Percentiles rank a stretch among this genome's conserved stretches.
These are phyloP conservation scores for Fistulina hepatica DNA, from an alignment of 1,284 basidiomycete species.

Conservation along the genomic window DNA sequence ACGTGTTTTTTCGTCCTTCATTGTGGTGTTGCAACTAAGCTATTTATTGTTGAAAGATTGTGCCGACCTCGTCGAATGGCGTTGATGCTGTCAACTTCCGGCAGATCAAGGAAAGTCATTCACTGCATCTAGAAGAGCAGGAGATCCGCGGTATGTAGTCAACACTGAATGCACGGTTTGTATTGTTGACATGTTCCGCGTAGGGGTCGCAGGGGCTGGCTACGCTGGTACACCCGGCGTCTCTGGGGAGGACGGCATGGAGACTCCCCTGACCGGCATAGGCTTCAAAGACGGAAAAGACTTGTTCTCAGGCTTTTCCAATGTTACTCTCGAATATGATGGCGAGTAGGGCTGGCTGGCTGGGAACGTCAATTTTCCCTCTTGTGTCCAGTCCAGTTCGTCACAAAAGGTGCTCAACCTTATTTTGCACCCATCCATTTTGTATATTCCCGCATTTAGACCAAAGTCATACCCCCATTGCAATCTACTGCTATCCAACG, in stretches of 20 bases:
- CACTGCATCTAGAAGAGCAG: constrained; percentile 76
- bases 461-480: no score
- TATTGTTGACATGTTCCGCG: no score
- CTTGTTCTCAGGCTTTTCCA: constrained; percentile 76
- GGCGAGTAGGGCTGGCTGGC: constrained; percentile 53
- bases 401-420: no score
- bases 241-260: constrained; percentile 21
- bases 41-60: constrained; percentile 58
- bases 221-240: constrained; percentile 16
- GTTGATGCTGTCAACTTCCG: constrained; percentile 87
- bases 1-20: constrained; percentile 24
- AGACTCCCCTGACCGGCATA: no score
- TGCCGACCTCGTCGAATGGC: constrained; percentile 75
- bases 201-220: background rate
- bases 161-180: constrained; percentile 22
- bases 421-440: no score
- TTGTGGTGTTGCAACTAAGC: constrained; percentile 7
- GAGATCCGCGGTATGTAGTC: constrained; percentile 5
- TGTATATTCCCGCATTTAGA: no score
- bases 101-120: constrained; percentile 80
- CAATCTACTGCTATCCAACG: no score
- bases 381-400: no score
- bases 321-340: constrained; percentile 80
- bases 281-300: constrained; percentile 47
- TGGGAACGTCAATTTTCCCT: no score